Evolutionary conservation across 106 monocot genomes (phyloP), one percentile per base, ranked within the genome.

Genomic region (Gastrodia elata): DNA sequence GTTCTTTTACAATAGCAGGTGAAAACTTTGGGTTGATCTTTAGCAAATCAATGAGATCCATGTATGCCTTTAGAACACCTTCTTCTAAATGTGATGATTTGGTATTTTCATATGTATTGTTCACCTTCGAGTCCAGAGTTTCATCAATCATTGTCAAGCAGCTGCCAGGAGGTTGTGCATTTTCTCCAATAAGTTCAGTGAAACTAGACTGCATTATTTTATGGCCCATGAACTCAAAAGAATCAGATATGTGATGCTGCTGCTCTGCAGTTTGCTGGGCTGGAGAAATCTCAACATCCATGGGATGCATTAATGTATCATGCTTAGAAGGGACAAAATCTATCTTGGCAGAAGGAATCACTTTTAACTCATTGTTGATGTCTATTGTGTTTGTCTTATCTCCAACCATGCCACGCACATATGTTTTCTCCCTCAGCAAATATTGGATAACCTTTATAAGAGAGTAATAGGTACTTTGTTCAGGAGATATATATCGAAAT

Each of bases 401-500:
- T 30, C 38, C 22, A 6, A 8, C 11, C 38, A 4, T 1, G 38
- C 25, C 6, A 38, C 6, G 14, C 70, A 39, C 42, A 10, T 39
- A 13, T 70, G 24, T 1, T 11, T 42, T 41, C 38, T 42, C 57
- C 18, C 38, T 26, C 25, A 77, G 4, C 71, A 77, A 59, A 39
- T 59, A 16, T 32, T 20, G 32, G 57, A 68, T 40, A 41, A 42
- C 77, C 25, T 27, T 39, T 22, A 15, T 40, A 40, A 77, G 77
- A 18, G 77, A 77, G 59, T 77, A 59, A 61, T 71, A 61, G 55
- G 24, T 70, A 40, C 28, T 48, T 35, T 71, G 77, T 38, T 82
- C 64, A 35, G 88, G 84, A 55, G 82, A 71, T 41, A 38, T 1
- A 37, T 71, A 88, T 20, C 75, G 70, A 39, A 68, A 65, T 64